A percentile compares a stretch with the other conserved stretches of the same genome.
These are phyloP conservation scores for Sedum album DNA, from an alignment of 164 flowering plant species.

Conservation along the genomic window DNA sequence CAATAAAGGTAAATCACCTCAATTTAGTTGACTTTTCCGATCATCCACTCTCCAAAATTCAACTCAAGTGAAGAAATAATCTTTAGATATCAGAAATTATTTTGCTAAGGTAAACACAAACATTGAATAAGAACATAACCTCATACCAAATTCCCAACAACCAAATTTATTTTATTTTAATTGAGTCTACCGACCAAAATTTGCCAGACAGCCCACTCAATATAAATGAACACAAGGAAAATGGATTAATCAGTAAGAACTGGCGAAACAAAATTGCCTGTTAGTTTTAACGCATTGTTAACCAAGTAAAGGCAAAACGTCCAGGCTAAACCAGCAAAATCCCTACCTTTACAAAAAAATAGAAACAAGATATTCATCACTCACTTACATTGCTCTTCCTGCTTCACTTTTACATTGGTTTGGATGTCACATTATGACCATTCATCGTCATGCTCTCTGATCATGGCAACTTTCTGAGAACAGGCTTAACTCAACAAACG, in stretches of 20 bases:
- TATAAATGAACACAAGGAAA: no score
- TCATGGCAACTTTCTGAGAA: background rate
- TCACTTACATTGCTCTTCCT: background rate
- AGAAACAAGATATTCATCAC: background rate
- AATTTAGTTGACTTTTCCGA: background rate
- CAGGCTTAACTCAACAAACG: background rate
- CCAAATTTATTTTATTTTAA: no score
- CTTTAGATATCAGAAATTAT: background rate
- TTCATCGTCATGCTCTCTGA: background rate
- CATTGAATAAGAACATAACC: background rate
- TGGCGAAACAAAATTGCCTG: background rate
- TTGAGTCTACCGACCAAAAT: background rate
- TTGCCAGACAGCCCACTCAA: background rate
- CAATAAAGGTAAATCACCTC: background rate
- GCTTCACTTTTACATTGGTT: background rate
- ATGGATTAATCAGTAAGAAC: background rate
- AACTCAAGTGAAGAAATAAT: no score
- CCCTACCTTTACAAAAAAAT: slow-evolving; percentile 3
- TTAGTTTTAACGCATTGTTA: background rate
- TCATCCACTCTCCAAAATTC: no score
- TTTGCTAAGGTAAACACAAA: background rate
- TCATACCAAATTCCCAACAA: no score
- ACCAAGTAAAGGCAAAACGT: background rate
- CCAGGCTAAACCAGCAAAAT: background rate
- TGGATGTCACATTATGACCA: background rate